Evolutionary conservation across 202 grass and related monocot species (phyloP).

Genomic region (Schoenoplectus tabernaemontani): DNA sequence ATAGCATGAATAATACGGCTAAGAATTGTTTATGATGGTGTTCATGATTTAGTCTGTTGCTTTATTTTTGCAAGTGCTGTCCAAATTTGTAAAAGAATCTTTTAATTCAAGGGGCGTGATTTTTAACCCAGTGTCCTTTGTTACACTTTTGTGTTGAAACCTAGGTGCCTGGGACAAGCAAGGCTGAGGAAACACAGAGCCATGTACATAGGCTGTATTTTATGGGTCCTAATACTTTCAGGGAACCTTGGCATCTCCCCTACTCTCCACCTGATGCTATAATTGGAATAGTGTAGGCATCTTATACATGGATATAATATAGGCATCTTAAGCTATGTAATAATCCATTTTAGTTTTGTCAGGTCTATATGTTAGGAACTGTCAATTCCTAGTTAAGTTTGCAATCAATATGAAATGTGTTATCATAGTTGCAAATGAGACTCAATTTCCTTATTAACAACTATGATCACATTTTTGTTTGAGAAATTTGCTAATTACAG

Average conservation of each 20-base stretch:
- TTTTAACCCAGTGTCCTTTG: not conserved
- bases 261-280: constrained; percentile 94
- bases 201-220: constrained; percentile 97
- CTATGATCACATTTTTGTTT: not conserved
- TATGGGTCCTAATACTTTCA: constrained; percentile 97
- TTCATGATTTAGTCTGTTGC: not conserved
- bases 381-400: not conserved
- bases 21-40: not conserved
- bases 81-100: not conserved
- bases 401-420: not conserved
- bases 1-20: not conserved
- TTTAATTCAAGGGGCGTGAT: not conserved
- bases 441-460: not conserved
- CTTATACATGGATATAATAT: constrained; percentile 14
- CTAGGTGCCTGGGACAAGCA: constrained; percentile 85
- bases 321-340: not conserved
- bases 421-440: not conserved
- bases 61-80: not conserved
- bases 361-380: not conserved
- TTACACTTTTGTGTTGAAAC: not conserved
- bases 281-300: constrained; percentile 95
- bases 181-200: constrained; percentile 89
- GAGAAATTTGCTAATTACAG: not conserved
- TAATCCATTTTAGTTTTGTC: not conserved
- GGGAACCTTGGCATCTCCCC: constrained; percentile 96